These are phyloP conservation scores for Heritiera fomes DNA, from an alignment of 345 rosid species.

Conservation along the genomic window DNA sequence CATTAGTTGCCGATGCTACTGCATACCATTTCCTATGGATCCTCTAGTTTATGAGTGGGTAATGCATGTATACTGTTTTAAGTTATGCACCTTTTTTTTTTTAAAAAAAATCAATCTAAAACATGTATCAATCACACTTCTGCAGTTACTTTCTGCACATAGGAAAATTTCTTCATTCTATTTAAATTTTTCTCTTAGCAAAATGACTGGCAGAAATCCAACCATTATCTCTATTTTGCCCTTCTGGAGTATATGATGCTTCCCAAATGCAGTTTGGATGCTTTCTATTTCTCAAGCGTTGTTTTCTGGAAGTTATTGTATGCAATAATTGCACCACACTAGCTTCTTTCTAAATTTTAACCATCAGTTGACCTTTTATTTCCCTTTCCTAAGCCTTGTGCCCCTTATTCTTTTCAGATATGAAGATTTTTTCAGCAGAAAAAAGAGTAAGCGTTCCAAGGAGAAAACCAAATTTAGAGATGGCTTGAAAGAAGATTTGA, in stretches of 20 bases:
- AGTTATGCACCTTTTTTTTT: not conserved
- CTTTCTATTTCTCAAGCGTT: not conserved
- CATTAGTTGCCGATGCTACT: not conserved
- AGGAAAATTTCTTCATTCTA: not conserved
- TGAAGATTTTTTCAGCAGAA: conserved; percentile 72
- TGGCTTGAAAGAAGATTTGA: conserved; percentile 40
- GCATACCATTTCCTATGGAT: too few relatives aligned
- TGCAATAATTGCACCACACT: not conserved
- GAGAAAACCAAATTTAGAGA: conserved; percentile 33
- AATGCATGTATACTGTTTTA: not conserved
- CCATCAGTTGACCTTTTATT: not conserved
- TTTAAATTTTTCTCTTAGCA: conserved; percentile 17
- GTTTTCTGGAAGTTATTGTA: not conserved
- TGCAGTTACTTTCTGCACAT: not conserved
- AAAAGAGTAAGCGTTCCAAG: conserved; percentile 43
- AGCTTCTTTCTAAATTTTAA: not conserved
- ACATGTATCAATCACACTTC: not conserved
- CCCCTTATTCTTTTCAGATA: conserved; percentile 46
- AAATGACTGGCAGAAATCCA: not conserved
- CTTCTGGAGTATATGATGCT: not conserved
- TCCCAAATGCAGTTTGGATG: not conserved
- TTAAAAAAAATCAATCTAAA: not conserved
- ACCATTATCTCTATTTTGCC: not conserved
- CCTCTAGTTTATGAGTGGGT: not conserved
- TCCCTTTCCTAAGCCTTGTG: not conserved